A percentile compares a stretch with the other conserved stretches of the same genome.
phyloP scores from a whole-genome alignment of 306 rosid species.

The Vigna angularis region DNA sequence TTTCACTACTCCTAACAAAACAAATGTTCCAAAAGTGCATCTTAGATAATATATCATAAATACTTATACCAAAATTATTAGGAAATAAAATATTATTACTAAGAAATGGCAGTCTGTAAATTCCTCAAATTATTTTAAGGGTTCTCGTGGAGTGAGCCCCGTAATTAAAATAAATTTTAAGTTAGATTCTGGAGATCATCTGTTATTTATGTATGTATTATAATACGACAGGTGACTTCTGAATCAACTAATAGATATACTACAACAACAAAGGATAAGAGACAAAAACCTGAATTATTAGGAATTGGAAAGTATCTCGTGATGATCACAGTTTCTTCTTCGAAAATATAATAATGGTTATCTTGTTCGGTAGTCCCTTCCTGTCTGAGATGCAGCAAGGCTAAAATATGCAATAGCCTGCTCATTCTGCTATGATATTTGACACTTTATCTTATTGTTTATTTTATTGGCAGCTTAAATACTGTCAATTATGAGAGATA shows the following conservation, averaged over 20 bases:
- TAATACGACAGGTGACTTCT: too few species aligned
- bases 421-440: neutral
- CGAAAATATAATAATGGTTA: neutral
- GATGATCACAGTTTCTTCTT: neutral
- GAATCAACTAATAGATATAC: neutral
- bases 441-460: neutral
- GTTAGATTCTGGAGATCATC: neutral
- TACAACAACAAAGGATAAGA: constrained; percentile 20
- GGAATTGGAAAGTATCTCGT: neutral
- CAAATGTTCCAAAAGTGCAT: too few species aligned
- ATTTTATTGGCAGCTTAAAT: neutral
- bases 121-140: neutral
- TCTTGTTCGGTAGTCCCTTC: neutral
- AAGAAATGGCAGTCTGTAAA: neutral
- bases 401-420: neutral
- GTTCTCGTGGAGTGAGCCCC: too few species aligned
- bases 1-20: too few species aligned
- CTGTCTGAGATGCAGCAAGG: neutral
- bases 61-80: neutral
- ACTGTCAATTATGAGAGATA: neutral
- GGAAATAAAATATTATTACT: neutral
- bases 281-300: neutral
- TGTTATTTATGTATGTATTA: neutral
- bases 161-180: constrained; percentile 1
- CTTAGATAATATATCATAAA: too few species aligned